Evolutionary conservation across 345 rosid species (phyloP), one percentile per base, ranked within the genome.

Genomic region (Citrus medica): DNA sequence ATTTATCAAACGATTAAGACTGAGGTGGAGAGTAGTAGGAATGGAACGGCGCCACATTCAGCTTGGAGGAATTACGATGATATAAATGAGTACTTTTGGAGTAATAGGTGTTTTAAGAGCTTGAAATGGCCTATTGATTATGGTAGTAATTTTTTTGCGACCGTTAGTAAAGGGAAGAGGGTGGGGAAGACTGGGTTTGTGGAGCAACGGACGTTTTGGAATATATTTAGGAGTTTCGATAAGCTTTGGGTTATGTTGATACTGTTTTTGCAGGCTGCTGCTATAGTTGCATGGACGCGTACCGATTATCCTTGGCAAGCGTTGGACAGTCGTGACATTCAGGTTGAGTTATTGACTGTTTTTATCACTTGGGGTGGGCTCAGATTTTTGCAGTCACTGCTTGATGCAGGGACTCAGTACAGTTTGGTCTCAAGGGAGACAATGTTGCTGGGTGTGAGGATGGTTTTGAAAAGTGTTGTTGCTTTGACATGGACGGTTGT

Each of bases 51-150:
- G 56, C 92, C 95, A 24, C 98, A 93, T 82, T 88, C 95, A 2
- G 90, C 90, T 6, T 95, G 98, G 98, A 84, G 98, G 85, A 95
- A 95, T 77, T 95, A 95, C 62, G 98, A 95, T 75, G 98, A 95
- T 82, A 78, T 95, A 40, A 91, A 95, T 22, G 97, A 95, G 86
- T 95, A 87, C 38, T 95, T 95, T 76, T 95, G 98, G 98, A 89
- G 97, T 53, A 87, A 88, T 76, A 83, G 98, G 87, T 95, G 98
- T 75, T 95, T 95, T 53, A 85, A 80, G 81, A 85, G 84, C 67
- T 73, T 93, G 78, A 81, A 86, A 69, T 95, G 98, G 98, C 98
- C 98, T 40, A 80, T 85, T 30, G 83, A 92, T 74, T 3, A n/a
- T 22, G 79, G 73, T 7, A 79, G 92, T 80, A 91, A 84, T 61